Evolutionary conservation across 192 early-diverging fungal species (phyloP).

Genomic region (Mortierella hygrophila): DNA sequence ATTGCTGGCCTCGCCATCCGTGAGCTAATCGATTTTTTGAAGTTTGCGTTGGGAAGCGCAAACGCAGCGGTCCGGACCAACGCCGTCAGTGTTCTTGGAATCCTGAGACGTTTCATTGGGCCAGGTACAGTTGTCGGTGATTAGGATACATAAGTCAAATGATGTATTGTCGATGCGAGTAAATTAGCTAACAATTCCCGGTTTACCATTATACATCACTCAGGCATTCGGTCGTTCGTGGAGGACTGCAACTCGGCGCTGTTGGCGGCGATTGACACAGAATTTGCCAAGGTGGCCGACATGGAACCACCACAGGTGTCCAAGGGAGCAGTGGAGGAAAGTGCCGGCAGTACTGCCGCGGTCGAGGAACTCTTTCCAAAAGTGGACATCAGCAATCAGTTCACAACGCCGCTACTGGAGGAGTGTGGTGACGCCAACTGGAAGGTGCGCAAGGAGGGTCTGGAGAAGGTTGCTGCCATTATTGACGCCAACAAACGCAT

Average conservation of each 20-base stretch:
- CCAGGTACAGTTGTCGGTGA: constrained; percentile 59
- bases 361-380: constrained; percentile 91
- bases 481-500: constrained; percentile 88
- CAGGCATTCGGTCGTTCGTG: constrained; percentile 86
- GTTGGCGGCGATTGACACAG: constrained; percentile 88
- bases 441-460: constrained; percentile 92
- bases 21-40: constrained; percentile 88
- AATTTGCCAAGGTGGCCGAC: constrained; percentile 90
- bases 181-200: neutral
- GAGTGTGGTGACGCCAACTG: constrained; percentile 87
- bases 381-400: constrained; percentile 78
- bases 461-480: constrained; percentile 85
- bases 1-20: constrained; percentile 80
- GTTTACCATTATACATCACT: constrained; percentile 1
- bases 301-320: constrained; percentile 74
- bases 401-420: constrained; percentile 74
- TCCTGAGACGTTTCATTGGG: constrained; percentile 85
- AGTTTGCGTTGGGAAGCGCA: constrained; percentile 83
- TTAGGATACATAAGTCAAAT: neutral
- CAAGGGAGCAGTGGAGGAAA: constrained; percentile 57
- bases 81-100: constrained; percentile 85
- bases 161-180: neutral
- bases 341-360: constrained; percentile 61
- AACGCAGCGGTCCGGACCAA: constrained; percentile 86
- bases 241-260: constrained; percentile 89